phyloP scores from a whole-genome alignment of 2,329 filamentous ascomycete genomes.

The Fusarium stilboides region DNA sequence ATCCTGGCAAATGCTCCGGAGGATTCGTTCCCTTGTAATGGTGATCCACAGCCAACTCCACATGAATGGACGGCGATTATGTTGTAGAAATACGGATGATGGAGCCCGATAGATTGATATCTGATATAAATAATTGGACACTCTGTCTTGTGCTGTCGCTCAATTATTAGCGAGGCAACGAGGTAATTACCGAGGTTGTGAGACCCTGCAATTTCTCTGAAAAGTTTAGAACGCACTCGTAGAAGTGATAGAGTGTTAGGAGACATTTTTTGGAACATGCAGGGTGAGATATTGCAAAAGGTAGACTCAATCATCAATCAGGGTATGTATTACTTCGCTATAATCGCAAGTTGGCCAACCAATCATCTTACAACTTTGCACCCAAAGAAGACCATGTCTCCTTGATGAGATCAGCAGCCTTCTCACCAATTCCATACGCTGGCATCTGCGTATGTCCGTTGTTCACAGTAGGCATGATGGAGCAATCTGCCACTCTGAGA shows the following conservation, averaged over 20 bases:
- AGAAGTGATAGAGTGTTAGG: no score
- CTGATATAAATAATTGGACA: no score
- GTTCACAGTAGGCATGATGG: conserved; percentile 67
- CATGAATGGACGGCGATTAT: background rate
- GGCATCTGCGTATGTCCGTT: conserved; percentile 68
- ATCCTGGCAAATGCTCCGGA: conserved; percentile 20
- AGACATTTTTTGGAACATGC: no score
- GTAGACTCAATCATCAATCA: background rate
- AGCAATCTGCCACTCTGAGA: conserved; percentile 69
- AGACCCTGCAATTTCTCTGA: no score
- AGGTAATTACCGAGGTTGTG: no score
- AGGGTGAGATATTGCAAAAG: background rate
- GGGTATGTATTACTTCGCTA: background rate
- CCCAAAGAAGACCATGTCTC: conserved; percentile 44
- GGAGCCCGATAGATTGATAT: background rate
- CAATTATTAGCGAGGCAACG: no score
- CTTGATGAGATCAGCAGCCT: conserved; percentile 65
- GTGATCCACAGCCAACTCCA: conserved; percentile 2
- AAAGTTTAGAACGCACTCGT: no score
- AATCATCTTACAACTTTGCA: conserved; percentile 3
- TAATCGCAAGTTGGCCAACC: background rate
- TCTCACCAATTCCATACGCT: conserved; percentile 71
- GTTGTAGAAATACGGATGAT: background rate
- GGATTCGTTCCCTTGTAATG: conserved; percentile 1
- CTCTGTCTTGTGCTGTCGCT: no score